A percentile compares a stretch with the other conserved stretches of the same genome.
Evolutionary conservation across 768 basidiomycete genomes (phyloP).

Genomic region (Russula brevipes): DNA sequence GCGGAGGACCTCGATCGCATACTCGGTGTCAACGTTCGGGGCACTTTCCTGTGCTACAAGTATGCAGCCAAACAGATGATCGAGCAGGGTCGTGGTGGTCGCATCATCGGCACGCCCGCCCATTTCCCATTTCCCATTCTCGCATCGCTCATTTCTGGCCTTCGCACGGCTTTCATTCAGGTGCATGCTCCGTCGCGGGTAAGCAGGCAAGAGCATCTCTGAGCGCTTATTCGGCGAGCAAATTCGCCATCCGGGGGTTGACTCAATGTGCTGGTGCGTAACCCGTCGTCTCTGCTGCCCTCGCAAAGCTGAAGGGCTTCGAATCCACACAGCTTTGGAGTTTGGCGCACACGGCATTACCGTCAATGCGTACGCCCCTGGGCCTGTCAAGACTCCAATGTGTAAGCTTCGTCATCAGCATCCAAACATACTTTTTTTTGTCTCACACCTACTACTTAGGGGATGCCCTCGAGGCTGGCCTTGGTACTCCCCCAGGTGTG

Average conservation of each 20-base stretch:
- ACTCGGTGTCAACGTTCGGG: conserved; percentile 24
- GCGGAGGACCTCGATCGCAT: conserved; percentile 26
- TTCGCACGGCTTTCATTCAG: background rate
- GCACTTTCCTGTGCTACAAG: conserved; percentile 28
- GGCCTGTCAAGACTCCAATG: conserved; percentile 23
- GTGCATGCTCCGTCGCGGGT: conserved; percentile 12
- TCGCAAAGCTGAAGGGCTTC: background rate
- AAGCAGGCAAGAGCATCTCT: conserved; percentile 16
- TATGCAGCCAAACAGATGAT: conserved; percentile 28
- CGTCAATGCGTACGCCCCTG: conserved; percentile 28
- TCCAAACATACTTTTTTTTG: background rate
- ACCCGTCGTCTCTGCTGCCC: background rate
- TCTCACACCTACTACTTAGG: background rate
- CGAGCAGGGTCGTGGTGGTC: conserved; percentile 27
- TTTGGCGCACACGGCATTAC: conserved; percentile 25
- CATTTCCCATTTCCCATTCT: too few species aligned
- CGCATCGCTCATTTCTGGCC: background rate
- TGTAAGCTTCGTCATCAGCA: conserved; percentile 9
- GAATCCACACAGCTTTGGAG: conserved; percentile 22
- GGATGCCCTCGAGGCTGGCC: conserved; percentile 11
- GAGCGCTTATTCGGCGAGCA: conserved; percentile 31
- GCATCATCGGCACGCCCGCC: conserved; percentile 25
- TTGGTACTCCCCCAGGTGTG: conserved; percentile 9
- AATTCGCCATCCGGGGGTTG: conserved; percentile 32
- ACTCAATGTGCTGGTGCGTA: conserved; percentile 28